Base-by-base conservation (phyloP, 495 filamentous ascomycete species). In the Haplographium delicatum region DNA sequence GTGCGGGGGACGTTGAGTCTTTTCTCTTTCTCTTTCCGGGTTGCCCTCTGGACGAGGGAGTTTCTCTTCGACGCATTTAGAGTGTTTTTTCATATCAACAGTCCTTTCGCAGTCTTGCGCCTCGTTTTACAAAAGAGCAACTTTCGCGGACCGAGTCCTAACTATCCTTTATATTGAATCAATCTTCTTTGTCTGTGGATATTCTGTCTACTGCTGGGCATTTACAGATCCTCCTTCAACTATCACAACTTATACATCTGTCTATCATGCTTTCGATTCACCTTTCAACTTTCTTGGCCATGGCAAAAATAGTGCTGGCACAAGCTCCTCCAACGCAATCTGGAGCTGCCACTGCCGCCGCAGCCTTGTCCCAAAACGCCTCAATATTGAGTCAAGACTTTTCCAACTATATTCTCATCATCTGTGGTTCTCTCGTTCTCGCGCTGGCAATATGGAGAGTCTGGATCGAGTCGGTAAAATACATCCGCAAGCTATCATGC, bases 401-500 rank as follows among this genome's bases (percentile, higher is more conserved):
- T 13, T 66, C 68, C 9, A 57, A 70, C 48, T 77, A 78, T 53
- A 62, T 78, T 24, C 62, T 75, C 39, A 50, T 73, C 40, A 67
- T 78, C 24, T 64, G 71, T 52, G 74, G 63, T 10, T 60, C 64
- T 18, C 54, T 74, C 4, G 66, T 72, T 5, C 65, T 44, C n/a
- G 63, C 58, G 6, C 57, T 78, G 19, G 57, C 70, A 24, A 49
- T 68, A 50, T 80, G 74, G 74, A 70, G 74, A 39, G 10, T 75
- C 15, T 54, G 60, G 7, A 68, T 84, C 10, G 68, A 78, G 13
- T 72, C 85, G 25, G 72, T 84, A 47, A 76, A 72, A 56, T 87
- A 88, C 61, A 71, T 93, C 24, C 83, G 93, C 49, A 84, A 84
- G 20, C 74, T 96, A 53, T 71, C 81, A 16, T 84, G 80, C 37